Evolutionary conservation across 1,284 basidiomycete genomes (phyloP).

Genomic region (Moesziomyces sp.): DNA sequence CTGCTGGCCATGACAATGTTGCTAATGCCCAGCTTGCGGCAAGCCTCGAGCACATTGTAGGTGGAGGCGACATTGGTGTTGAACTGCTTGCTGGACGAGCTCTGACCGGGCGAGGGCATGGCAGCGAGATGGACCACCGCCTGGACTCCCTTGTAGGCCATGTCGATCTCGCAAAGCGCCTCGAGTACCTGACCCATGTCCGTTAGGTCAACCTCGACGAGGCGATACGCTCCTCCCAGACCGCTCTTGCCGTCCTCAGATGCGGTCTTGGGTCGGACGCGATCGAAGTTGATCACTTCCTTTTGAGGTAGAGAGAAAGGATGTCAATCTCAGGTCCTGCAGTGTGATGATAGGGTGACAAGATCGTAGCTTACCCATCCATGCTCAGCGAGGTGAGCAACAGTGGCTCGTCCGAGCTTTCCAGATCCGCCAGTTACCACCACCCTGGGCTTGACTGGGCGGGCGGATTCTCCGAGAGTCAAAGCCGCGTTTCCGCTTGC

Average conservation of each 20-base stretch:
- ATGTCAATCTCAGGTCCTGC: too few relatives aligned
- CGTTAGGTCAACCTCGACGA: slow-evolving; percentile 64
- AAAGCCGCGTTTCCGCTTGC: neutral
- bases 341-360: too few relatives aligned
- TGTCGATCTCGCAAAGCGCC: slow-evolving; percentile 61
- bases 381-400: slow-evolving; percentile 60
- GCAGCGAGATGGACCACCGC: slow-evolving; percentile 69
- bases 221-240: slow-evolving; percentile 47
- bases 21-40: slow-evolving; percentile 66
- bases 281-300: slow-evolving; percentile 52
- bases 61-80: slow-evolving; percentile 67
- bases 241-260: slow-evolving; percentile 61
- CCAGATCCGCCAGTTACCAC: slow-evolving; percentile 68
- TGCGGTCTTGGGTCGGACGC: slow-evolving; percentile 59
- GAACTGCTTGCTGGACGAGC: slow-evolving; percentile 66
- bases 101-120: slow-evolving; percentile 67
- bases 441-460: slow-evolving; percentile 46
- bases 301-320: neutral
- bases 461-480: slow-evolving; percentile 20
- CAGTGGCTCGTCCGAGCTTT: slow-evolving; percentile 66
- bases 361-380: slow-evolving; percentile 5
- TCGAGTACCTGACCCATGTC: slow-evolving; percentile 68
- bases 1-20: slow-evolving; percentile 67
- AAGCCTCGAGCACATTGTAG: slow-evolving; percentile 69
- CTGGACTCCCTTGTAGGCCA: slow-evolving; percentile 67